Percentiles rank a stretch among this genome's conserved stretches.
These are phyloP conservation scores for Herpetomonas tarakana DNA, from an alignment of 208 protist species.

Conservation along the genomic window DNA sequence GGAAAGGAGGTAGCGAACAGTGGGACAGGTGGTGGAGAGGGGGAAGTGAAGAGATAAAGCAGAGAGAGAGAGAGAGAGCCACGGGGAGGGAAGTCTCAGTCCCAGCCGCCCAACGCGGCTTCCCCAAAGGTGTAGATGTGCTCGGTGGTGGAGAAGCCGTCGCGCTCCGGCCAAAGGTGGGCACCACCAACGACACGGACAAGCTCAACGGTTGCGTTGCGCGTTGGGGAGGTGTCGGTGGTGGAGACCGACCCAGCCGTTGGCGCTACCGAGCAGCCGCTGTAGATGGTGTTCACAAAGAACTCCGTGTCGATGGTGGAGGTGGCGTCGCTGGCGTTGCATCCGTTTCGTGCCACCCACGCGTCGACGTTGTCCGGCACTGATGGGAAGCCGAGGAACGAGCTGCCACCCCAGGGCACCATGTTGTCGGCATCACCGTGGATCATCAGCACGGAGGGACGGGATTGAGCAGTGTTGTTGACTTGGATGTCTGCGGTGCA, in stretches of 20 bases:
- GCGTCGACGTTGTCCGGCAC: constrained; percentile 30
- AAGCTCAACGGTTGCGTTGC: constrained; percentile 37
- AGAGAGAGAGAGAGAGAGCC: too few species aligned
- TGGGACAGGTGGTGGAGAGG: too few species aligned
- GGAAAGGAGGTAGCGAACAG: too few species aligned
- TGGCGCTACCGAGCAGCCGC: too few species aligned
- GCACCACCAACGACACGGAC: constrained; percentile 33
- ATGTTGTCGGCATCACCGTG: constrained; percentile 57
- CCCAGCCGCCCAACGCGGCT: constrained; percentile 37
- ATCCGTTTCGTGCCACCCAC: constrained; percentile 46
- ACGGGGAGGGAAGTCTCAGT: too few species aligned
- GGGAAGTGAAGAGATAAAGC: too few species aligned
- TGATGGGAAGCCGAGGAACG: constrained; percentile 48
- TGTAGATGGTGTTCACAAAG: constrained; percentile 52
- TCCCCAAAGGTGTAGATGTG: constrained; percentile 60
- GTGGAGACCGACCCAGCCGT: too few species aligned
- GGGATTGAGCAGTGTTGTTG: constrained; percentile 6
- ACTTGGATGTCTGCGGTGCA: constrained; percentile 28
- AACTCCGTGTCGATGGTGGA: constrained; percentile 40
- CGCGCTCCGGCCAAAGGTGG: constrained; percentile 51
- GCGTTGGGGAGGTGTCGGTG: background rate
- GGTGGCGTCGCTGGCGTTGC: constrained; percentile 1
- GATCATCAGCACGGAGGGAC: constrained; percentile 54
- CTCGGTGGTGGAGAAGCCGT: constrained; percentile 63
- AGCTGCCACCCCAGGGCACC: constrained; percentile 60